Conservation (phyloP, 2,329 filamentous ascomycete genomes). For the Bipolaris sorokiniana region DNA sequence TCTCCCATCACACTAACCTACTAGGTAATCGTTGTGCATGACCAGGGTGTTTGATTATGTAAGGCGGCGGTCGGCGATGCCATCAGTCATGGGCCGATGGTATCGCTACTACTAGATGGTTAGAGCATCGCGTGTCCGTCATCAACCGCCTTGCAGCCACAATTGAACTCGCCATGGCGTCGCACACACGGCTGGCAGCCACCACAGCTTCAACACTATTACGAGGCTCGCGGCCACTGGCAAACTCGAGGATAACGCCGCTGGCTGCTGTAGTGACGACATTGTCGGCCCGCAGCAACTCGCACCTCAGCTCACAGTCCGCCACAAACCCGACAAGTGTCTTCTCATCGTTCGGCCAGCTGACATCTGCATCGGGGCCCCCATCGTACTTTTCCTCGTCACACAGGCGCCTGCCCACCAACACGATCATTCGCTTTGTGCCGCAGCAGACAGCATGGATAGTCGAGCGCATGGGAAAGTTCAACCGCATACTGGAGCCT, state of each 20-base stretch:
- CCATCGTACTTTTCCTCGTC: conserved; percentile 81
- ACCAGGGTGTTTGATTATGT: no score
- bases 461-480: conserved; percentile 99
- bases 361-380: conserved; percentile 51
- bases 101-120: no score
- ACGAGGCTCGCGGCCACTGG: conserved; percentile 28
- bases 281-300: conserved; percentile 37
- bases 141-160: conserved; percentile 26
- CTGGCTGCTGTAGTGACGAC: conserved; percentile 27
- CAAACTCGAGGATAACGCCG: conserved; percentile 24
- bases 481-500: conserved; percentile 89
- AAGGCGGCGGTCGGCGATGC: no score
- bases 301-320: conserved; percentile 38
- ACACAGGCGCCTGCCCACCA: conserved; percentile 74
- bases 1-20: no score
- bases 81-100: neutral
- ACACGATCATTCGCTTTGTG: conserved; percentile 94
- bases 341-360: conserved; percentile 37
- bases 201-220: conserved; percentile 38
- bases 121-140: conserved; percentile 30
- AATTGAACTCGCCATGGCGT: conserved; percentile 38
- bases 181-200: conserved; percentile 42
- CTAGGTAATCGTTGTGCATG: no score
- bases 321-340: conserved; percentile 36
- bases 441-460: conserved; percentile 99